phyloP scores from a whole-genome alignment of 208 protist genomes.

The Kentomonas sorsogonicus region DNA sequence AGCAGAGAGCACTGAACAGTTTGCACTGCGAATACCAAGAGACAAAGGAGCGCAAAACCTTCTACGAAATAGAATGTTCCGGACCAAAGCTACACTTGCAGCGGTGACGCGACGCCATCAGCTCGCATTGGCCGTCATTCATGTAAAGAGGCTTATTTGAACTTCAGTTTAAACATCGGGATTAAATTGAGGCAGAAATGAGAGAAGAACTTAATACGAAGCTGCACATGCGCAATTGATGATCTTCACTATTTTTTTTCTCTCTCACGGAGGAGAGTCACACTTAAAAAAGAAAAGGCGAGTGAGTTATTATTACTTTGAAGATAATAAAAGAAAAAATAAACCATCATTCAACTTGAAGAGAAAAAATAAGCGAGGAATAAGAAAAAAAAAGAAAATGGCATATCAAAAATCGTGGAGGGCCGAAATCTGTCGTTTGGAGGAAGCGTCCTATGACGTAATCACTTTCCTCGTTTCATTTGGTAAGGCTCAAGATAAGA shows the following conservation, averaged over 20 bases:
- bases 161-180: not conserved
- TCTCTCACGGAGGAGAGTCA: too few species aligned
- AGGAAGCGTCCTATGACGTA: conserved; percentile 2
- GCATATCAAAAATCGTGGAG: not conserved
- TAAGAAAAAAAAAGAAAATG: conserved; percentile 6
- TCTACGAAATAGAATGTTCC: not conserved
- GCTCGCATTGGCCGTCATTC: too few species aligned
- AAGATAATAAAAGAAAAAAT: not conserved
- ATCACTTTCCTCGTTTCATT: conserved; percentile 1
- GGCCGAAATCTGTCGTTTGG: not conserved
- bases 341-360: not conserved
- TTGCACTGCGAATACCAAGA: not conserved
- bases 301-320: not conserved
- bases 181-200: not conserved
- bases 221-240: too few species aligned
- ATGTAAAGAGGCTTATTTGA: not conserved
- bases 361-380: conserved; percentile 1
- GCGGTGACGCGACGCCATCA: too few species aligned
- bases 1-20: too few species aligned
- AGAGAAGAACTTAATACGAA: conserved; percentile 12
- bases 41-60: conserved; percentile 1
- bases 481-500: not conserved
- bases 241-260: too few species aligned
- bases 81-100: not conserved
- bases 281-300: not conserved